A percentile compares a stretch with the other conserved stretches of the same genome.
Evolutionary conservation across 176 grass and related monocot species (phyloP).

Genomic region (Echinochloa phyllopogon): DNA sequence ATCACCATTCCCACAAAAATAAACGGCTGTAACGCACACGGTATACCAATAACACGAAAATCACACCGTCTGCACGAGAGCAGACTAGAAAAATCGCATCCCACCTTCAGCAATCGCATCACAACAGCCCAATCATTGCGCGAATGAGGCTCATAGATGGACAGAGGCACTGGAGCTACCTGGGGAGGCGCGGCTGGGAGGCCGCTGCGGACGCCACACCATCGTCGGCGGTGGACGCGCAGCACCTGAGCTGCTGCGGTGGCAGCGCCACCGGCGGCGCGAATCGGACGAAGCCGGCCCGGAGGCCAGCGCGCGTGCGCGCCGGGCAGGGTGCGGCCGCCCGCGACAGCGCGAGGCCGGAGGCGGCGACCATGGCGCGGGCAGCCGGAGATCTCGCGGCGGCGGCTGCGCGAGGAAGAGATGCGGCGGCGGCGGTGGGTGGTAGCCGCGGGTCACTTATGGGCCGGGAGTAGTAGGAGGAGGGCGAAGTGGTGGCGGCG

Average conservation of each 20-base stretch:
- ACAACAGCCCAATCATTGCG: conserved; percentile 7
- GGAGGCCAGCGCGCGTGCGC: neutral
- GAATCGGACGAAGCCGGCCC: conserved; percentile 36
- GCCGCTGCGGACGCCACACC: neutral
- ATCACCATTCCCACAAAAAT: neutral
- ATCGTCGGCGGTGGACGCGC: conserved; percentile 50
- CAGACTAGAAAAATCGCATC: neutral
- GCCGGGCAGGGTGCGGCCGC: conserved; percentile 5
- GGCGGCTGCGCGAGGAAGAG: neutral
- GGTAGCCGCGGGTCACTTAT: neutral
- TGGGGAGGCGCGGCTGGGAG: conserved; percentile 23
- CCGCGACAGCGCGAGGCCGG: conserved; percentile 50
- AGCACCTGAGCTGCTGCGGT: conserved; percentile 42
- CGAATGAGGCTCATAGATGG: neutral
- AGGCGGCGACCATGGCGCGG: conserved; percentile 56
- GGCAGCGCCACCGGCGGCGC: neutral
- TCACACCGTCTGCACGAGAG: neutral
- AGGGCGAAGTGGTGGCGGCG: neutral
- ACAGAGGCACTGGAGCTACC: conserved; percentile 27
- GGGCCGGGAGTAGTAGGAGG: neutral
- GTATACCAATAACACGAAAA: neutral
- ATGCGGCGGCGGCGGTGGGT: neutral
- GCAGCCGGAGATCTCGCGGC: conserved; percentile 54
- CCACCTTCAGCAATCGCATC: conserved; percentile 15
- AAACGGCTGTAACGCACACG: neutral